Conservation (phyloP, 169 alveolate species). For the Cytauxzoon felis region DNA sequence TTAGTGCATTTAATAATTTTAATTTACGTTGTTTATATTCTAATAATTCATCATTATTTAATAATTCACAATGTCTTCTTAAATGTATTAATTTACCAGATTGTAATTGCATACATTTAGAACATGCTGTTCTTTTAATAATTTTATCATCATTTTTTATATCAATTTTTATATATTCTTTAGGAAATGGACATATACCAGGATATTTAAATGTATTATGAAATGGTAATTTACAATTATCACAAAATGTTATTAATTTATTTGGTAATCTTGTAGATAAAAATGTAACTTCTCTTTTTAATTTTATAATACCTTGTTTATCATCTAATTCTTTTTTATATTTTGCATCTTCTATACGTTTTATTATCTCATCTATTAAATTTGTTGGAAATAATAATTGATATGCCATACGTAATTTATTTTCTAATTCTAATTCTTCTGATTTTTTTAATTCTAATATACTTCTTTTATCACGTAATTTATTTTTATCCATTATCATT, state of each 20-base stretch:
- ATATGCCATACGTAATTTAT: constrained; percentile 60
- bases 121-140: constrained; percentile 65
- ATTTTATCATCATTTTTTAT: constrained; percentile 14
- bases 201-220: constrained; percentile 70
- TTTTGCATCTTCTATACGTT: constrained; percentile 57
- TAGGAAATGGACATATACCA: constrained; percentile 69
- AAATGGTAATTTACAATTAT: constrained; percentile 72
- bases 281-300: constrained; percentile 66
- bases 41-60: constrained; percentile 66
- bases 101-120: constrained; percentile 59
- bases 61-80: constrained; percentile 71
- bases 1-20: constrained; percentile 24
- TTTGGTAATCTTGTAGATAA: constrained; percentile 63
- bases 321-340: constrained; percentile 63
- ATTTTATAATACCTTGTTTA: constrained; percentile 50
- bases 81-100: constrained; percentile 67
- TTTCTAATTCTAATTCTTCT: constrained; percentile 60
- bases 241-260: constrained; percentile 65
- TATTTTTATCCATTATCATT: constrained; percentile 55
- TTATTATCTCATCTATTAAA: constrained; percentile 66
- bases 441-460: constrained; percentile 22
- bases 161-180: constrained; percentile 63
- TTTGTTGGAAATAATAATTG: constrained; percentile 67
- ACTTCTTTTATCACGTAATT: constrained; percentile 37
- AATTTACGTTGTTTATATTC: constrained; percentile 68